Evolutionary conservation across 306 rosid species (phyloP).

Genomic region (Dalbergia cochinchinensis): DNA sequence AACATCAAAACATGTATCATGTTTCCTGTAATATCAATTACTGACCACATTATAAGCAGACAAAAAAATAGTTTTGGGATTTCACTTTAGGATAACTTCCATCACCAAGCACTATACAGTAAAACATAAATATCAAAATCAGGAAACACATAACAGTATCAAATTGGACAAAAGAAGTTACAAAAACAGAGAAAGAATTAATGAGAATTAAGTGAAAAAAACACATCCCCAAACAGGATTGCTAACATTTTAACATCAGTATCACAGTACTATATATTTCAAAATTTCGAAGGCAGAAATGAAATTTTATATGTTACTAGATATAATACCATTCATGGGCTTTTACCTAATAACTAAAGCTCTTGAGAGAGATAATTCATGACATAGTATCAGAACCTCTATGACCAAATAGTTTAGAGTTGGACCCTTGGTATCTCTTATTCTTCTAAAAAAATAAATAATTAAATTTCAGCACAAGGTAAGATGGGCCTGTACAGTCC

Average conservation of each 20-base stretch:
- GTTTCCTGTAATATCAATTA: slow-evolving; percentile 8
- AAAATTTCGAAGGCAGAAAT: background rate
- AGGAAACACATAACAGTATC: slow-evolving; percentile 5
- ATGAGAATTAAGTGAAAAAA: background rate
- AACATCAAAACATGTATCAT: slow-evolving; percentile 9
- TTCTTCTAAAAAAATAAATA: no score
- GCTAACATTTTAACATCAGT: slow-evolving; percentile 22
- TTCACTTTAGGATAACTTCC: slow-evolving; percentile 5
- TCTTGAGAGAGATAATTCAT: no score
- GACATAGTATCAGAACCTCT: no score
- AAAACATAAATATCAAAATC: background rate
- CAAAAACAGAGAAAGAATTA: slow-evolving; percentile 14
- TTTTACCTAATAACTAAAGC: no score
- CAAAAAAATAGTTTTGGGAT: background rate
- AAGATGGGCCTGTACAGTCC: no score
- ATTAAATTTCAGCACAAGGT: no score
- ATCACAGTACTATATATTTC: background rate
- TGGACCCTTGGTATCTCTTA: no score
- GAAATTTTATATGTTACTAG: background rate
- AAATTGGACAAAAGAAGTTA: background rate
- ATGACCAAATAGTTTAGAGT: no score
- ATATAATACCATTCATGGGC: no score
- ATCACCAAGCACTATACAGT: background rate
- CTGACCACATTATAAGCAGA: background rate
- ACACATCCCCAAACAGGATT: background rate